Conservation (phyloP, 2,329 filamentous ascomycete genomes). For the Fusarium phyllophilum region DNA sequence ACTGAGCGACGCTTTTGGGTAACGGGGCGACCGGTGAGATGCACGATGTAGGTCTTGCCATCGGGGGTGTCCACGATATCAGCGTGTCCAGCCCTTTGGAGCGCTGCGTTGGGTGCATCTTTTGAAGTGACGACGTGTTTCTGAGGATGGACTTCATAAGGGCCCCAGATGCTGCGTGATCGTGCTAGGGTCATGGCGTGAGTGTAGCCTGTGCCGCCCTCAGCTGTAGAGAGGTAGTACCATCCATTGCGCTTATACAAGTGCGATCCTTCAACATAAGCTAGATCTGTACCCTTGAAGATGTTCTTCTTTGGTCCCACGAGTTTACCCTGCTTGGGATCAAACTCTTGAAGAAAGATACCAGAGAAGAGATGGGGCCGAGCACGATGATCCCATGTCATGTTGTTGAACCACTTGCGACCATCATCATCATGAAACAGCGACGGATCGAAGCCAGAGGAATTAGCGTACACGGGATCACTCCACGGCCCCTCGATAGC, state of each 20-base stretch:
- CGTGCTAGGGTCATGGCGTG: conserved; percentile 70
- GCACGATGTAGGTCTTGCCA: conserved; percentile 64
- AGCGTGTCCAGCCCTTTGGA: conserved; percentile 65
- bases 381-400: conserved; percentile 64
- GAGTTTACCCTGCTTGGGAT: conserved; percentile 58
- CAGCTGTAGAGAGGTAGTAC: conserved; percentile 69
- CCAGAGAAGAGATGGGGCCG: conserved; percentile 63
- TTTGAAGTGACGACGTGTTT: conserved; percentile 67
- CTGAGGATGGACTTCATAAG: conserved; percentile 69
- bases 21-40: conserved; percentile 62
- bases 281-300: conserved; percentile 65
- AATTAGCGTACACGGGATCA: conserved; percentile 68
- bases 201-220: conserved; percentile 69
- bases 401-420: conserved; percentile 66
- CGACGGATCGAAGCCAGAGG: conserved; percentile 70
- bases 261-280: conserved; percentile 67
- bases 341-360: conserved; percentile 68
- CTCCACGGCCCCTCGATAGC: conserved; percentile 69
- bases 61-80: conserved; percentile 65
- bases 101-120: conserved; percentile 58
- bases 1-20: conserved; percentile 63
- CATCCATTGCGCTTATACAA: conserved; percentile 67
- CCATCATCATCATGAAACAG: conserved; percentile 68
- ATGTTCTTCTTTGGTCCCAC: conserved; percentile 66
- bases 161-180: conserved; percentile 64